phyloP scores from a whole-genome alignment of 1,284 basidiomycete species.

The Moesziomyces sp. region DNA sequence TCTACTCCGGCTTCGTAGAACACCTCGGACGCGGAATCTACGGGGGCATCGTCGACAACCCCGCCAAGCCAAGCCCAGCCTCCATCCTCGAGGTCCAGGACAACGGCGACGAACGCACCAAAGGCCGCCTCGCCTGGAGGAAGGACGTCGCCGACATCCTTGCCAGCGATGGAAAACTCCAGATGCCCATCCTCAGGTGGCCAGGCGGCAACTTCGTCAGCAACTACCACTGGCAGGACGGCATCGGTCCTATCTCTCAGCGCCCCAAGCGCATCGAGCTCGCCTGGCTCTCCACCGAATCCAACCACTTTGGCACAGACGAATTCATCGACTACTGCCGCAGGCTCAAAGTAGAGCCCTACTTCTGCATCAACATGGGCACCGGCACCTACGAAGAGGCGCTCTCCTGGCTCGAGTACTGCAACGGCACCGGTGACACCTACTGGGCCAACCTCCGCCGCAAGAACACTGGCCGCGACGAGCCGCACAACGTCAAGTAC shows the following conservation, averaged over 20 bases:
- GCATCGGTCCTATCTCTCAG: slow-evolving; percentile 73
- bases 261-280: slow-evolving; percentile 75
- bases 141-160: slow-evolving; percentile 74
- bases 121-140: slow-evolving; percentile 71
- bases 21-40: slow-evolving; percentile 73
- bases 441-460: slow-evolving; percentile 75
- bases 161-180: slow-evolving; percentile 70
- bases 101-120: slow-evolving; percentile 47
- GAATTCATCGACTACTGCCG: slow-evolving; percentile 72
- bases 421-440: slow-evolving; percentile 73
- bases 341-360: slow-evolving; percentile 72
- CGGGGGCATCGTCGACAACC: slow-evolving; percentile 73
- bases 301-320: slow-evolving; percentile 76
- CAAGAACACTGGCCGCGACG: slow-evolving; percentile 73
- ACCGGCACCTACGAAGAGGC: slow-evolving; percentile 76
- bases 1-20: slow-evolving; percentile 56
- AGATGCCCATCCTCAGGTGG: slow-evolving; percentile 74
- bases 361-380: slow-evolving; percentile 77
- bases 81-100: slow-evolving; percentile 59
- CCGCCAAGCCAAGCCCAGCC: slow-evolving; percentile 67
- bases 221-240: slow-evolving; percentile 78
- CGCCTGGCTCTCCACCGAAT: slow-evolving; percentile 76
- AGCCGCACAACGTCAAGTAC: slow-evolving; percentile 73
- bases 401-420: slow-evolving; percentile 77
- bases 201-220: slow-evolving; percentile 73